These are phyloP conservation scores for Hericium alpestre DNA, from an alignment of 768 basidiomycete species.

Conservation along the genomic window DNA sequence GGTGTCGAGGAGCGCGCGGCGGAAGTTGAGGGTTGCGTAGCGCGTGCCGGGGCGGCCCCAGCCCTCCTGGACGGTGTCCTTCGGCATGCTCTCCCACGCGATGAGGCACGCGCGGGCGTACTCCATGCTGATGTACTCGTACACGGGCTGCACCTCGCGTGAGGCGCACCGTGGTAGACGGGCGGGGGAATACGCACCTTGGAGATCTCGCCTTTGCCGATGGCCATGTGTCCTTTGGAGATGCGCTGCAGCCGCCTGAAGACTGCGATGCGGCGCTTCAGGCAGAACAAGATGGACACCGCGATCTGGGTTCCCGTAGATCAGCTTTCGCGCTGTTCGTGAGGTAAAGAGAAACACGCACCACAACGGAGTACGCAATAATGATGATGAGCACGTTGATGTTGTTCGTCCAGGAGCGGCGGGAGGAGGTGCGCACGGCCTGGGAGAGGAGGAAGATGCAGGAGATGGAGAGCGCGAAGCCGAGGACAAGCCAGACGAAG, in stretches of 20 bases:
- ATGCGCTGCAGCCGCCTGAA: constrained; percentile 55
- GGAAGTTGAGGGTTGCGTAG: constrained; percentile 52
- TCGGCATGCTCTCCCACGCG: constrained; percentile 60
- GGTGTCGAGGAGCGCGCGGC: constrained; percentile 60
- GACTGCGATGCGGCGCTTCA: constrained; percentile 61
- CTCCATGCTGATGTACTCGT: constrained; percentile 61
- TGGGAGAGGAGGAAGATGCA: constrained; percentile 59
- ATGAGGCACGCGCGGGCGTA: constrained; percentile 67
- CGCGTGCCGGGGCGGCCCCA: constrained; percentile 67
- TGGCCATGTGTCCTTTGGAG: constrained; percentile 45
- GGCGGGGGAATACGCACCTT: constrained; percentile 28
- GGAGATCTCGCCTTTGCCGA: constrained; percentile 48
- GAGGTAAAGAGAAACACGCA: constrained; percentile 23
- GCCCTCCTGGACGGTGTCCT: constrained; percentile 54
- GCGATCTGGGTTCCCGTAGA: constrained; percentile 27
- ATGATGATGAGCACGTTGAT: constrained; percentile 60
- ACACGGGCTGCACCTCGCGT: constrained; percentile 37
- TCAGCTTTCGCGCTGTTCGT: not conserved
- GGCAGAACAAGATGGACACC: constrained; percentile 49
- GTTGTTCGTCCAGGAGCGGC: constrained; percentile 46
- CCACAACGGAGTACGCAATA: constrained; percentile 61
- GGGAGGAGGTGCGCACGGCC: constrained; percentile 55
- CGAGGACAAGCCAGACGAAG: constrained; percentile 19
- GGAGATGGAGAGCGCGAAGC: constrained; percentile 45
- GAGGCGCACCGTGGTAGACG: not conserved